phyloP scores from a whole-genome alignment of 805 yeast species.

The Tetrapisispora nanseiensis region DNA sequence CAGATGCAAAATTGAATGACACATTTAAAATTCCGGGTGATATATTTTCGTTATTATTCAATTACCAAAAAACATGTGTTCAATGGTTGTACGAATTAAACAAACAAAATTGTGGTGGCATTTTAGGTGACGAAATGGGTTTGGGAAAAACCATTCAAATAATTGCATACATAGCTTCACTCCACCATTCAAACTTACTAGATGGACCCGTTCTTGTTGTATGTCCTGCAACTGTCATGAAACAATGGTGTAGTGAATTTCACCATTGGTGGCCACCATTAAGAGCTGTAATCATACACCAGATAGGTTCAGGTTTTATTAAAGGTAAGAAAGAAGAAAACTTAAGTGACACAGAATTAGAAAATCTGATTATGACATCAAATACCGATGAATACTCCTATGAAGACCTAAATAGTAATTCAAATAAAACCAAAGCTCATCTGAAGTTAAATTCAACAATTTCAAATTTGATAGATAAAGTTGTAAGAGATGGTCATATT shows the following conservation, averaged over 20 bases:
- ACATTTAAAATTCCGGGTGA: constrained; percentile 81
- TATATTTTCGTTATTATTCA: constrained; percentile 74
- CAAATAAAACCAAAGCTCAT: constrained; percentile 20
- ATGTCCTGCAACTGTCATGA: constrained; percentile 93
- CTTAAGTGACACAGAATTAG: constrained; percentile 41
- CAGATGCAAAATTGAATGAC: constrained; percentile 67
- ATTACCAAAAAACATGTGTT: constrained; percentile 91
- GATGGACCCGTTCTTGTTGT: constrained; percentile 76
- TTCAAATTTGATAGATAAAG: constrained; percentile 36
- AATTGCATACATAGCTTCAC: constrained; percentile 81
- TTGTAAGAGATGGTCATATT: constrained; percentile 66
- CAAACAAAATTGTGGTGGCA: constrained; percentile 85
- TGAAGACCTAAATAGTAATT: constrained; percentile 29
- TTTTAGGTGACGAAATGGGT: constrained; percentile 97
- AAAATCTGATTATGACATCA: constrained; percentile 34
- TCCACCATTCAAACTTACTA: constrained; percentile 70
- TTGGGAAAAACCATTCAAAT: constrained; percentile 92
- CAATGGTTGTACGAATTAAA: constrained; percentile 97
- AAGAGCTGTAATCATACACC: constrained; percentile 74
- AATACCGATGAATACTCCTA: constrained; percentile 34
- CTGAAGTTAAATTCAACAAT: constrained; percentile 22
- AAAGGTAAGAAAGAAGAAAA: constrained; percentile 15
- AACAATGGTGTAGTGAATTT: constrained; percentile 94
- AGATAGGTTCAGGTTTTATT: constrained; percentile 83
- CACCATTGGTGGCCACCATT: constrained; percentile 98